Evolutionary conservation across 768 basidiomycete species (phyloP).

Genomic region (Calocybe gangraenosa): DNA sequence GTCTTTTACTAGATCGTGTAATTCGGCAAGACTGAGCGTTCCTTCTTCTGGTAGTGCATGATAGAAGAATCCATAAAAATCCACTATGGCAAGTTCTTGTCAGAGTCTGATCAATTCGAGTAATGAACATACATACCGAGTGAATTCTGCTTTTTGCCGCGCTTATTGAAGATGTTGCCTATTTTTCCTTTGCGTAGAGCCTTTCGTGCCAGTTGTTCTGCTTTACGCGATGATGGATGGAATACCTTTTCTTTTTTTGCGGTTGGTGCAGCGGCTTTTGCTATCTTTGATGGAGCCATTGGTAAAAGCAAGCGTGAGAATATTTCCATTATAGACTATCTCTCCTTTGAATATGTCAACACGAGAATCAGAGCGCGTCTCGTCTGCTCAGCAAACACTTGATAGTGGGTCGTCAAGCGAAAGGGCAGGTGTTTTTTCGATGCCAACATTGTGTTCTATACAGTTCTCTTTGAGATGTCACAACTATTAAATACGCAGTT

Average conservation of each 20-base stretch:
- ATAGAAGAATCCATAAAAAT: conserved; percentile 74
- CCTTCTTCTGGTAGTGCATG: conserved; percentile 62
- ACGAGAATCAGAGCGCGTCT: conserved; percentile 55
- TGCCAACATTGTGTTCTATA: conserved; percentile 4
- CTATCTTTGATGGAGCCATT: conserved; percentile 38
- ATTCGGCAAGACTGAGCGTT: conserved; percentile 54
- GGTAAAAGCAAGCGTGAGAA: conserved; percentile 14
- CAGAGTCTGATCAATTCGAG: conserved; percentile 5
- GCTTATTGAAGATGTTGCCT: conserved; percentile 48
- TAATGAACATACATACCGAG: conserved; percentile 37
- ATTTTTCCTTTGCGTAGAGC: conserved; percentile 69
- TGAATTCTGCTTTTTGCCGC: conserved; percentile 50
- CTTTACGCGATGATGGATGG: conserved; percentile 83
- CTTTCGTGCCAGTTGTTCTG: conserved; percentile 65
- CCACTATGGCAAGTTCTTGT: conserved; percentile 42
- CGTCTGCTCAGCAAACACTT: conserved; percentile 64
- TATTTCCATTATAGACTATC: background rate
- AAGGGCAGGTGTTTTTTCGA: background rate
- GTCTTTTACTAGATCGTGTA: conserved; percentile 61
- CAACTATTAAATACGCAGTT: conserved; percentile 84
- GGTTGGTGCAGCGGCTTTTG: conserved; percentile 24
- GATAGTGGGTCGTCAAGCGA: conserved; percentile 50
- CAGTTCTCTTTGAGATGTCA: conserved; percentile 85
- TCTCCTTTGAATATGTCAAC: conserved; percentile 33
- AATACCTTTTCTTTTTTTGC: conserved; percentile 74